A percentile compares a stretch with the other conserved stretches of the same genome.
These are phyloP conservation scores for Suillus subaureus DNA, from an alignment of 768 basidiomycete species.

Conservation along the genomic window DNA sequence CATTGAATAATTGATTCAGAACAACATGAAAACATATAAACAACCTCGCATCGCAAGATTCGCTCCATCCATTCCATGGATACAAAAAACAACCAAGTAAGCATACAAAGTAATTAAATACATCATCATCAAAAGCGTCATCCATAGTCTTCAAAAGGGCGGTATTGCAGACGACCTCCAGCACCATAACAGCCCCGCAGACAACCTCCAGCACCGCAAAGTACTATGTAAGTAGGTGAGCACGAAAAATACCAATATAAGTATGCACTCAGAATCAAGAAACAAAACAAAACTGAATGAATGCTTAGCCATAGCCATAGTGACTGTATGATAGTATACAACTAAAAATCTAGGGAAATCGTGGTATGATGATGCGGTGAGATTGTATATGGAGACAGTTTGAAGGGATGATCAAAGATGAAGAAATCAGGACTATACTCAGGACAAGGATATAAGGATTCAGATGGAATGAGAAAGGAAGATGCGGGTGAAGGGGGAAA, in stretches of 20 bases:
- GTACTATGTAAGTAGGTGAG: not conserved
- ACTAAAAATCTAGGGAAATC: not conserved
- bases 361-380: not conserved
- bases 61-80: not conserved
- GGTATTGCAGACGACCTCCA: not conserved
- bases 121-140: not conserved
- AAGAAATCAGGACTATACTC: not conserved
- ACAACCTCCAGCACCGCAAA: not conserved
- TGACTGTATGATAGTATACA: slow-evolving; percentile 1
- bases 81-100: not conserved
- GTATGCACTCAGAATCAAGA: not conserved
- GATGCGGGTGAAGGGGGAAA: not conserved
- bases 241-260: not conserved
- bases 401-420: not conserved
- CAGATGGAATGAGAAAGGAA: not conserved
- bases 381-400: slow-evolving; percentile 8
- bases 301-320: slow-evolving; percentile 1
- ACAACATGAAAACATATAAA: not conserved
- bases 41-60: not conserved
- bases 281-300: not conserved
- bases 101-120: not conserved
- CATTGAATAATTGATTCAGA: too few relatives aligned
- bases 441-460: not conserved
- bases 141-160: not conserved
- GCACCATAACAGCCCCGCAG: not conserved